A percentile compares a stretch with the other conserved stretches of the same genome.
These are phyloP conservation scores for Penicillium sp. DNA, from an alignment of 2,329 filamentous ascomycete species.

Conservation along the genomic window DNA sequence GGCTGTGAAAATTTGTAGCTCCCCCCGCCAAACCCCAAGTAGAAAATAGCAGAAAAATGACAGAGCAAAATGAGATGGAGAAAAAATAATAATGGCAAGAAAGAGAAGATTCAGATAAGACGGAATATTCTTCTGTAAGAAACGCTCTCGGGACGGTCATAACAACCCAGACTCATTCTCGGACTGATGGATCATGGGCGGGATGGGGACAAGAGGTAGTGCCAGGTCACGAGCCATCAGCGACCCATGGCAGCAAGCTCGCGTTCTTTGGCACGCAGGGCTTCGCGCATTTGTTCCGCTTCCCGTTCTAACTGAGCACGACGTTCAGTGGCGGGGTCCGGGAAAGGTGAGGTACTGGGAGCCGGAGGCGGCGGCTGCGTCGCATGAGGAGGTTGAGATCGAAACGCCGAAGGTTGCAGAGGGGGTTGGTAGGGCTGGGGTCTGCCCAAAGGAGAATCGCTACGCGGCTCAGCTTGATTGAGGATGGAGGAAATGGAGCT, in stretches of 20 bases:
- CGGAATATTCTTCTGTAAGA: slow-evolving; percentile 8
- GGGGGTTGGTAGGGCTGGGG: slow-evolving; percentile 28
- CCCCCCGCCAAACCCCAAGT: too few species aligned
- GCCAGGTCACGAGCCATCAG: slow-evolving; percentile 5
- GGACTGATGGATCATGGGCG: too few species aligned
- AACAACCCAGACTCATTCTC: slow-evolving; percentile 7
- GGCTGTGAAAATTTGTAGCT: too few species aligned
- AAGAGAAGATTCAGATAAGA: not conserved
- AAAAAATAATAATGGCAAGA: not conserved
- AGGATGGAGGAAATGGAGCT: slow-evolving; percentile 72
- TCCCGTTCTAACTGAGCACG: slow-evolving; percentile 64
- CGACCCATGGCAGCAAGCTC: slow-evolving; percentile 56
- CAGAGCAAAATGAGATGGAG: not conserved
- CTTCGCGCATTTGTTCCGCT: slow-evolving; percentile 67
- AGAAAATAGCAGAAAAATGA: too few species aligned
- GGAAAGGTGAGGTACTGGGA: slow-evolving; percentile 40
- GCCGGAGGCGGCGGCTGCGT: too few species aligned
- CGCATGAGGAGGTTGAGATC: slow-evolving; percentile 20
- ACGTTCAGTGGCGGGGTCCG: slow-evolving; percentile 54
- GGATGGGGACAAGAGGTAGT: too few species aligned
- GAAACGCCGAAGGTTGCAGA: slow-evolving; percentile 13
- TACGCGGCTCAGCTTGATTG: slow-evolving; percentile 47
- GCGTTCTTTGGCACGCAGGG: slow-evolving; percentile 66
- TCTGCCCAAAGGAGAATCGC: slow-evolving; percentile 36
- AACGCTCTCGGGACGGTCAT: slow-evolving; percentile 18